These are phyloP conservation scores for Phylloporus sp. DNA, from an alignment of 768 basidiomycete genomes.

Conservation along the genomic window DNA sequence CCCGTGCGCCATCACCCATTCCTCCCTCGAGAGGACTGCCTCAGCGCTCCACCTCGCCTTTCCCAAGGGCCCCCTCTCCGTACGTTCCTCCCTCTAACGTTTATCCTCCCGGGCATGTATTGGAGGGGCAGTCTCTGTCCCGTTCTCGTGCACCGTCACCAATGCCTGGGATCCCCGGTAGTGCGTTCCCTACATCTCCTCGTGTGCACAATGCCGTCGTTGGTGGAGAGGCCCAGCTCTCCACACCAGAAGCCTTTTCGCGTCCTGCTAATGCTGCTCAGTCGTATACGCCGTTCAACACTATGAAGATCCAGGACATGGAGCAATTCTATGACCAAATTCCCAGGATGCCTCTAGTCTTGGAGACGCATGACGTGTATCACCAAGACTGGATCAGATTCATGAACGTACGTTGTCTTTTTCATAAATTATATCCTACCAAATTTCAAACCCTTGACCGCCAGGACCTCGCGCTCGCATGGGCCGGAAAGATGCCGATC, in stretches of 20 bases:
- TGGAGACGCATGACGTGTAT: conserved; percentile 73
- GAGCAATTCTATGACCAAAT: conserved; percentile 63
- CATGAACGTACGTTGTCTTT: conserved; percentile 57
- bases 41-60: conserved; percentile 30
- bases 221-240: conserved; percentile 36
- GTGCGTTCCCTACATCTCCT: conserved; percentile 26
- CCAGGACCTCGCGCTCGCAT: conserved; percentile 71
- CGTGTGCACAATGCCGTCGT: conserved; percentile 20
- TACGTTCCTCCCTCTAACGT: conserved; percentile 28
- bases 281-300: conserved; percentile 65
- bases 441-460: neutral
- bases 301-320: conserved; percentile 74
- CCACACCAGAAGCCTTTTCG: conserved; percentile 69
- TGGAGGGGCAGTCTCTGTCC: conserved; percentile 51
- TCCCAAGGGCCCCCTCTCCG: conserved; percentile 29
- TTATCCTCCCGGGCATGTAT: conserved; percentile 56
- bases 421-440: neutral
- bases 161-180: conserved; percentile 41
- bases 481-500: conserved; percentile 73
- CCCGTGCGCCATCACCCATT: conserved; percentile 29
- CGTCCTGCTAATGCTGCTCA: conserved; percentile 67
- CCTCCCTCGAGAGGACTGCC: conserved; percentile 21
- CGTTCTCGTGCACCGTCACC: conserved; percentile 50
- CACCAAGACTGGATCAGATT: conserved; percentile 78
- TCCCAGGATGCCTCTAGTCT: conserved; percentile 69